Base-by-base conservation (phyloP, 192 early-diverging fungal genomes). In the Ramicandelaber brevisporus region DNA sequence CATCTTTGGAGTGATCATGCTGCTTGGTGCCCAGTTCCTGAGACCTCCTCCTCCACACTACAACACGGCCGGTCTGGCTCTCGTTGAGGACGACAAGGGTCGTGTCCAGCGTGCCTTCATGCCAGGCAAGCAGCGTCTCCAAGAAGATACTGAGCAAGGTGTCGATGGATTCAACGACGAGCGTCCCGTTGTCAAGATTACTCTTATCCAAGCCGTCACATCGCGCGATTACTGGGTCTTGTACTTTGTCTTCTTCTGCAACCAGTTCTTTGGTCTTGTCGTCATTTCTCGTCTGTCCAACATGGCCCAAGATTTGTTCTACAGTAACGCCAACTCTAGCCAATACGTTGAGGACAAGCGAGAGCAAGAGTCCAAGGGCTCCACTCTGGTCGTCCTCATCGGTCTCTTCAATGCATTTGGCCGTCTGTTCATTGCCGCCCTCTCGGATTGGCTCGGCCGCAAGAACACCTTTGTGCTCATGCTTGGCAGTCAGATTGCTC, bases 1-100 rank as follows among this genome's bases (percentile, higher is more conserved):
- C 41, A 73, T 70, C 46, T 55, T 73, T 36, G 56, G 46, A 4
- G 28, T 72, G 15, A n/a, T n/a, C n/a, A 71, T 72, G 72, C 27
- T 68, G n/a, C 2, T 54, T 13, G 65, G 69, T 32, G 50, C 59
- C 17, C 26, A 58, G 43, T 15, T 76, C 16, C 55, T 70, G 54
- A 61, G 63, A 13, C 41, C 57, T 26, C 67, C 67, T 6, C 67
- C 61, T 7, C 60, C 61, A 4, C 46, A 57, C 33, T 55, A 59
- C 38, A 59, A 53, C 14, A 27, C 61, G 18, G 59, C 57, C 2
- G 66, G 66, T 19, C 42, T 70, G 14, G 63, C 57, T 10, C 36
- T 65, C 15, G n/a, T n/a, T n/a, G n/a, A n/a, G n/a, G n/a, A n/a
- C n/a, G 46, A 56, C 10, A 53, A 46, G 48, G 39, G 33, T 5